These are phyloP conservation scores for Oryza glaberrima DNA, from an alignment of 176 grass and related monocot species.

Conservation along the genomic window DNA sequence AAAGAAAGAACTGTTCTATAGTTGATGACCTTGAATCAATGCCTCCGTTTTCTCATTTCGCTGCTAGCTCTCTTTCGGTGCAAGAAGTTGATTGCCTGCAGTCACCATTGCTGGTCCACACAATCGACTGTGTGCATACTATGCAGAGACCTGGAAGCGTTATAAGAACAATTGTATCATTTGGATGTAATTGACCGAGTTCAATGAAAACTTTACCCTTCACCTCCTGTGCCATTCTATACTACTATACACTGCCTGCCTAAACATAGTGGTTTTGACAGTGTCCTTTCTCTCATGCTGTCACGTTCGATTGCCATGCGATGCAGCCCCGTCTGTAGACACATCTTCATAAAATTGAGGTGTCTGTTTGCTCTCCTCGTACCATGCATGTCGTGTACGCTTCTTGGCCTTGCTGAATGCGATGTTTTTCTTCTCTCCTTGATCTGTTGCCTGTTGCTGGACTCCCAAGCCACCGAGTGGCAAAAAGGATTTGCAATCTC, in stretches of 20 bases:
- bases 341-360: background rate
- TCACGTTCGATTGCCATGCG: background rate
- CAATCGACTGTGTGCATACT: too few species aligned
- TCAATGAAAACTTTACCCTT: too few species aligned
- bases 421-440: background rate
- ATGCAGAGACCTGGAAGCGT: too few species aligned
- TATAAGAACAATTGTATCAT: too few species aligned
- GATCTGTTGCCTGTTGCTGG: background rate
- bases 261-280: background rate
- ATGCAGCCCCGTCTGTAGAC: background rate
- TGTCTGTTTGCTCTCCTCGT: background rate
- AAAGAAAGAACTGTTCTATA: background rate
- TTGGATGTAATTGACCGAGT: too few species aligned
- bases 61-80: slow-evolving; percentile 11
- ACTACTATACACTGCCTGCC: background rate
- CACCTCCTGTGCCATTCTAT: background rate
- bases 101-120: background rate
- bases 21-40: slow-evolving; percentile 17
- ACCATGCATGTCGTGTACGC: background rate
- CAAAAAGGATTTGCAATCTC: background rate
- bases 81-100: background rate
- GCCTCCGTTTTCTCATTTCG: background rate
- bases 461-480: background rate
- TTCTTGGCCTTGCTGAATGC: background rate
- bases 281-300: background rate